Evolutionary conservation across 495 filamentous ascomycete species (phyloP).

Genomic region (Sphaerosporella brunnea): DNA sequence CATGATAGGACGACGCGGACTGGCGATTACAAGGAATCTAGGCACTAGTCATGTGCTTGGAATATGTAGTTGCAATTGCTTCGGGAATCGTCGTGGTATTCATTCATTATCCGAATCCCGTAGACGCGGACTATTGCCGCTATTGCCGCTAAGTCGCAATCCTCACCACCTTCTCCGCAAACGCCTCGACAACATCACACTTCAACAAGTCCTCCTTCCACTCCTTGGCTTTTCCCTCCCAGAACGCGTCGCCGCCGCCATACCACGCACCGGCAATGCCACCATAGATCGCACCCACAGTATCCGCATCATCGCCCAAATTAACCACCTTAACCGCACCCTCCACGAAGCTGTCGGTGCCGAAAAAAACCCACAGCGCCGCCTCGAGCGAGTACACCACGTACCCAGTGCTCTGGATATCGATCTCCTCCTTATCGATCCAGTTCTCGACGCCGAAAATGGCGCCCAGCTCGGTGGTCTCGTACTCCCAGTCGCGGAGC

Average conservation of each 20-base stretch:
- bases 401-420: slow-evolving; percentile 30
- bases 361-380: slow-evolving; percentile 34
- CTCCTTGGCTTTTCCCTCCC: slow-evolving; percentile 8
- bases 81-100: too few relatives aligned
- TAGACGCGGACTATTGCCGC: too few relatives aligned
- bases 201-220: slow-evolving; percentile 11
- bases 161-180: too few relatives aligned
- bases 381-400: slow-evolving; percentile 34
- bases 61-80: too few relatives aligned
- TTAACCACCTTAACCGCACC: slow-evolving; percentile 33
- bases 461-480: slow-evolving; percentile 16
- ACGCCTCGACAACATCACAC: slow-evolving; percentile 11
- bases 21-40: too few relatives aligned
- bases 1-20: too few relatives aligned
- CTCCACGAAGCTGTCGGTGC: slow-evolving; percentile 28
- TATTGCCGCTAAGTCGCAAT: too few relatives aligned
- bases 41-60: too few relatives aligned
- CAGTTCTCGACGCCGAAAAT: slow-evolving; percentile 14
- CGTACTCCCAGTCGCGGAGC: slow-evolving; percentile 13
- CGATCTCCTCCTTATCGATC: slow-evolving; percentile 1
- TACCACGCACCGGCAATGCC: slow-evolving; percentile 34
- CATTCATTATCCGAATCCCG: too few relatives aligned
- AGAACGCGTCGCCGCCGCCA: slow-evolving; percentile 19
- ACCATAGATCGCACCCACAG: slow-evolving; percentile 35
- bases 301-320: slow-evolving; percentile 35